These are phyloP conservation scores for Aspergillus pseudotamarii DNA, from an alignment of 2,329 filamentous ascomycete species.

Conservation along the genomic window DNA sequence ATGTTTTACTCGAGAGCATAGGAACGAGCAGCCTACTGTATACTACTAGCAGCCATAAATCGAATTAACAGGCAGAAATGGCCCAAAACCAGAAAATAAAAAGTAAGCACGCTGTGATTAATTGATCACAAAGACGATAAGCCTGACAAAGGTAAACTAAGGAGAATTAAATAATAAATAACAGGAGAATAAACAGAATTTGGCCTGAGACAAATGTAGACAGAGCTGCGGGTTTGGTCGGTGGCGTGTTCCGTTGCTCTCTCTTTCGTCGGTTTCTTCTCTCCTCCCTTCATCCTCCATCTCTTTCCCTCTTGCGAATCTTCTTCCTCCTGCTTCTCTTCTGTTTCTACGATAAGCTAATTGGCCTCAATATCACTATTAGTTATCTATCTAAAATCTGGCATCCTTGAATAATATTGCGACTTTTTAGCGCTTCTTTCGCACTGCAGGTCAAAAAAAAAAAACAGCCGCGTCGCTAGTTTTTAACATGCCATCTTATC, in stretches of 20 bases:
- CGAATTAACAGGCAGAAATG: background rate
- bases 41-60: background rate
- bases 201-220: background rate
- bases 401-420: background rate
- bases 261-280: slow-evolving; percentile 12
- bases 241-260: slow-evolving; percentile 24
- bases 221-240: slow-evolving; percentile 26
- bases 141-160: background rate
- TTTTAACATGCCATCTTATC: slow-evolving; percentile 20
- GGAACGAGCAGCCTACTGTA: background rate
- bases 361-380: too few species aligned
- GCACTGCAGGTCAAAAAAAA: background rate
- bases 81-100: background rate
- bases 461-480: background rate
- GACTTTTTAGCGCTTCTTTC: slow-evolving; percentile 9
- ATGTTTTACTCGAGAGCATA: background rate
- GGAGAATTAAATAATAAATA: background rate
- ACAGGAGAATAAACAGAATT: background rate
- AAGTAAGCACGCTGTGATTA: background rate
- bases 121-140: background rate
- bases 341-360: background rate
- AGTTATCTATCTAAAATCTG: background rate
- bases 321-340: background rate
- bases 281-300: slow-evolving; percentile 11
- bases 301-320: background rate